Evolutionary conservation across 2,329 filamentous ascomycete species (phyloP).

Genomic region (Fusarium virguliforme): DNA sequence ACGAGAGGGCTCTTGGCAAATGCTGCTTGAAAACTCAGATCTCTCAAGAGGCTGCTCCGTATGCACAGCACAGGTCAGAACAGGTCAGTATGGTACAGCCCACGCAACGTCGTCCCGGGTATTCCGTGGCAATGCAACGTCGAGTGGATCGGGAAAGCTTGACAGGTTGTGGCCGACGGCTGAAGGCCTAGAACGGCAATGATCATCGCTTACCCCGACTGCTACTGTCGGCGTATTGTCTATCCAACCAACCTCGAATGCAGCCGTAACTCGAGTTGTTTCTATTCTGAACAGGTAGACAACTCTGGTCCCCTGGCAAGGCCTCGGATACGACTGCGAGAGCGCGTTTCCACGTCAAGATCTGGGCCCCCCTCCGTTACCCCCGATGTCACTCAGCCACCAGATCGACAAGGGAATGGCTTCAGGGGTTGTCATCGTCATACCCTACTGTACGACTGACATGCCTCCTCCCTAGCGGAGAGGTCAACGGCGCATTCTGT

Average conservation of each 20-base stretch:
- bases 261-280: conserved; percentile 11
- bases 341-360: conserved; percentile 20
- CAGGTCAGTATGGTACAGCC: background rate
- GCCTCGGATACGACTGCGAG: conserved; percentile 20
- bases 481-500: background rate
- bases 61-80: no score
- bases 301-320: conserved; percentile 25
- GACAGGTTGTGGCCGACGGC: conserved; percentile 22
- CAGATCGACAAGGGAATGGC: conserved; percentile 38
- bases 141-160: conserved; percentile 34
- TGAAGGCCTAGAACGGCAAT: conserved; percentile 18
- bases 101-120: conserved; percentile 16
- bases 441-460: conserved; percentile 19
- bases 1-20: conserved; percentile 36
- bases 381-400: conserved; percentile 38
- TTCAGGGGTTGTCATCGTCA: conserved; percentile 28
- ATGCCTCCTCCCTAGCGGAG: conserved; percentile 11
- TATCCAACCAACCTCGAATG: background rate
- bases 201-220: conserved; percentile 23
- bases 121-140: conserved; percentile 46
- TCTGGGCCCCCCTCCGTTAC: conserved; percentile 26
- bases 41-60: conserved; percentile 13
- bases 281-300: conserved; percentile 31
- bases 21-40: conserved; percentile 43
- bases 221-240: conserved; percentile 1